These are phyloP conservation scores for Gynochthodes officinalis DNA, from an alignment of 257 asterid species.

Conservation along the genomic window DNA sequence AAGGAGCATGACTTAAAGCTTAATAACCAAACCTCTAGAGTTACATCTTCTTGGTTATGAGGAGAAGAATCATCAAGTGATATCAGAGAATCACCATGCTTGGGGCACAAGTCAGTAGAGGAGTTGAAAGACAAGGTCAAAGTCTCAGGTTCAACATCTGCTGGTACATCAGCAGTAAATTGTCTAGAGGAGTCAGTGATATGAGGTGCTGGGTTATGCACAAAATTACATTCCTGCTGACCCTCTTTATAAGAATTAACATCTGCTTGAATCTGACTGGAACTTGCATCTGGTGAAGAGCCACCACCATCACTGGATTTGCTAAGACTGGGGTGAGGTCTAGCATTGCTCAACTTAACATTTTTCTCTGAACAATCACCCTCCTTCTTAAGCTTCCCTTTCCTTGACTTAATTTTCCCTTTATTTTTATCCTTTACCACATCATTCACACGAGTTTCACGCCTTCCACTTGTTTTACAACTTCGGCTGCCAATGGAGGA, in stretches of 20 bases:
- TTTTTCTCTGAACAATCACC: constrained; percentile 35
- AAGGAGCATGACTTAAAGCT: neutral
- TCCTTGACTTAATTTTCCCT: constrained; percentile 41
- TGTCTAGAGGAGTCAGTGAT: neutral
- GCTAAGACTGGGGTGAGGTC: constrained; percentile 32
- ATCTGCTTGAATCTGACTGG: constrained; percentile 29
- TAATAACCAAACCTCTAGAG: constrained; percentile 11
- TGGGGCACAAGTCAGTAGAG: constrained; percentile 26
- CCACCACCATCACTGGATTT: constrained; percentile 26
- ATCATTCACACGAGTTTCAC: constrained; percentile 34
- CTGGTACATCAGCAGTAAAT: constrained; percentile 31
- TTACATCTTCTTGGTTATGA: constrained; percentile 25
- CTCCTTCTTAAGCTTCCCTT: constrained; percentile 34
- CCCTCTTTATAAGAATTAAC: constrained; percentile 3
- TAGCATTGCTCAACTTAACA: constrained; percentile 39
- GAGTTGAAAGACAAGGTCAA: constrained; percentile 29
- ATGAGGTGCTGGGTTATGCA: constrained; percentile 28
- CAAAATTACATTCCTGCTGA: constrained; percentile 27
- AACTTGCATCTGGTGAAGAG: constrained; percentile 39
- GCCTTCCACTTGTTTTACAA: constrained; percentile 34
- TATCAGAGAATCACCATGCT: constrained; percentile 25
- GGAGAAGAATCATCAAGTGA: constrained; percentile 26
- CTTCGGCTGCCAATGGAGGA: constrained; percentile 36
- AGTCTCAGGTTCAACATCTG: constrained; percentile 37
- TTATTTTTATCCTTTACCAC: constrained; percentile 27